phyloP scores from a whole-genome alignment of 2,329 filamentous ascomycete species.

The Pestalotiopsis sp. region DNA sequence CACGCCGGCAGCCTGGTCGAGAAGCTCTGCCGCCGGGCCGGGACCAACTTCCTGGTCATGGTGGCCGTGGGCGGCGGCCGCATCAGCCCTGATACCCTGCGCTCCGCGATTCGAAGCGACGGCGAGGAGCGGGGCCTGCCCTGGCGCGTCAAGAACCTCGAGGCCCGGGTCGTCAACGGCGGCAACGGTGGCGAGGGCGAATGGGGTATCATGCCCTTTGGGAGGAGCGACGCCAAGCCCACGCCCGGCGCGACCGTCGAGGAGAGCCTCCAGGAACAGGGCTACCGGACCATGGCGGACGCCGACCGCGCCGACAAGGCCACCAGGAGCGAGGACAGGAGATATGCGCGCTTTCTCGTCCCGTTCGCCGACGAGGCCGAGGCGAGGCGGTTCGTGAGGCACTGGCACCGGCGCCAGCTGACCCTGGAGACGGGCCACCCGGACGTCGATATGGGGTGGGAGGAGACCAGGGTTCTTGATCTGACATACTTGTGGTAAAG shows the following conservation, averaged over 20 bases:
- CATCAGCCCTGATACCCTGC: slow-evolving; percentile 37
- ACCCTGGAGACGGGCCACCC: slow-evolving; percentile 22
- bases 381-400: slow-evolving; percentile 52
- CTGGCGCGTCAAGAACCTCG: slow-evolving; percentile 36
- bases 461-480: slow-evolving; percentile 30
- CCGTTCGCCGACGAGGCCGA: slow-evolving; percentile 57
- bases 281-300: neutral
- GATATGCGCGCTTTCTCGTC: slow-evolving; percentile 53
- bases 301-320: neutral
- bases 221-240: slow-evolving; percentile 25
- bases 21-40: slow-evolving; percentile 21
- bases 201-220: slow-evolving; percentile 32
- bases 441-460: slow-evolving; percentile 24
- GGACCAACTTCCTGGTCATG: slow-evolving; percentile 34
- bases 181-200: slow-evolving; percentile 14
- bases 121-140: slow-evolving; percentile 42
- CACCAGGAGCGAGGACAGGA: neutral
- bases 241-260: neutral
- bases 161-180: slow-evolving; percentile 11
- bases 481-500: slow-evolving; percentile 31
- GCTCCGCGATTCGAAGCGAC: slow-evolving; percentile 43
- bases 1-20: slow-evolving; percentile 26
- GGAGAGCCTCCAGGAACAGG: slow-evolving; percentile 1
- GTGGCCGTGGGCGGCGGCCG: slow-evolving; percentile 38
- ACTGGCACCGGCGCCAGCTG: slow-evolving; percentile 44